Evolutionary conservation across 345 rosid species (phyloP), one percentile per base, ranked within the genome.

Genomic region (Bruguiera gymnorhiza): DNA sequence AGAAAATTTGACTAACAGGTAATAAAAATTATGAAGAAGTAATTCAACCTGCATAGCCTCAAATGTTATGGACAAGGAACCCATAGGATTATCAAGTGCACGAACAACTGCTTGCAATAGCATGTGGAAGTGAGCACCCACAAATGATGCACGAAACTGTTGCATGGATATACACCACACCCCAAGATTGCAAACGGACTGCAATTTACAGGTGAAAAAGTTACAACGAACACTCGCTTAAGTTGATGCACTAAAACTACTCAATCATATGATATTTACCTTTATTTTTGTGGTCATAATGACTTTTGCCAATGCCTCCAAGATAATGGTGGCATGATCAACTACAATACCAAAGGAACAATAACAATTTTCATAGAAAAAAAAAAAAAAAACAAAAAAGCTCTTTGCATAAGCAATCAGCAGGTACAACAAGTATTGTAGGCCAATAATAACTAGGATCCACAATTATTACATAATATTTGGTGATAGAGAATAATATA

Each of bases 111-210:
- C 88, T 37, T 16, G 66, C 76, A 87, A 69, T 51, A 82, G 31
- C 18, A 76, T 58, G 26, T 73, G 53, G 29, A 85, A 86, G 73
- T 73, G 75, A 62, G 63, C 64, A 73, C 70, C 70, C 21, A 83
- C 48, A 61, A 76, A 24, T 13, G 70, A 56, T 1, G 65, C 79
- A 58, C 80, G 53, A 21, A 87, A 76, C 74, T 84, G 84, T 83
- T 87, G 88, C 69, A 85, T 82, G 9, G 92, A 81, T 74, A 81
- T 73, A 65, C 88, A 87, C 89, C 92, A 85, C 48, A 79, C 70
- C 1, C 89, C 86, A 53, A 84, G 68, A 69, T 84, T 84, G 69
- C 89, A 85, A 36, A 83, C 73, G 1, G 85, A 66, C 86, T 87
- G 83, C 60, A 54, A 64, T 51, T 31, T 68, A 67, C 8, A 79